Percentiles rank a stretch among this genome's conserved stretches.
These are phyloP conservation scores for Podospora pseudoanserina DNA, from an alignment of 495 filamentous ascomycete genomes.

Conservation along the genomic window DNA sequence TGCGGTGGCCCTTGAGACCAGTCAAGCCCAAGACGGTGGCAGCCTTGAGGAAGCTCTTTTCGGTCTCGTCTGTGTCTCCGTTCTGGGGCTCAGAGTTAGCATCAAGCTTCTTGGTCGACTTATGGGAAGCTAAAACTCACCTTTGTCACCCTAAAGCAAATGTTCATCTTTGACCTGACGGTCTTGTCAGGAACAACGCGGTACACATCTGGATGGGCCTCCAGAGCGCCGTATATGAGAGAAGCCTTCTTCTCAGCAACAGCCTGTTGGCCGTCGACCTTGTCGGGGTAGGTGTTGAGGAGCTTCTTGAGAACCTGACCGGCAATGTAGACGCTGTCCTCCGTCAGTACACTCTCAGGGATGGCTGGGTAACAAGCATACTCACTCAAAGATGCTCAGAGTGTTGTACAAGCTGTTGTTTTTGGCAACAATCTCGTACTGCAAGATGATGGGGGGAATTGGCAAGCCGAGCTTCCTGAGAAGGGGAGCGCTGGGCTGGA, in stretches of 20 bases:
- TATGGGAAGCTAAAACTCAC: conserved; percentile 23
- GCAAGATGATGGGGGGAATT: conserved; percentile 70
- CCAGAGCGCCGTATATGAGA: conserved; percentile 69
- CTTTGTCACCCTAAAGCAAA: conserved; percentile 73
- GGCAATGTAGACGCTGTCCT: conserved; percentile 69
- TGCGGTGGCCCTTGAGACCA: conserved; percentile 79
- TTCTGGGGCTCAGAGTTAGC: conserved; percentile 30
- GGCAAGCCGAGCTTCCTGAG: conserved; percentile 73
- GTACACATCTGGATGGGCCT: conserved; percentile 66
- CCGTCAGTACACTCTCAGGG: conserved; percentile 10
- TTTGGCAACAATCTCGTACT: conserved; percentile 77
- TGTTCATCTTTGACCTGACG: conserved; percentile 82
- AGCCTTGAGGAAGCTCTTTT: conserved; percentile 75
- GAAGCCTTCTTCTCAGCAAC: conserved; percentile 67
- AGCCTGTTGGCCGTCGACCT: conserved; percentile 67
- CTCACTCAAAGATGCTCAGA: conserved; percentile 80
- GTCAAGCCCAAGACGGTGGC: conserved; percentile 59
- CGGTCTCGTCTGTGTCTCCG: conserved; percentile 55
- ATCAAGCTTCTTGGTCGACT: background rate
- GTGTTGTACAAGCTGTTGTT: conserved; percentile 94
- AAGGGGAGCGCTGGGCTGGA: conserved; percentile 56
- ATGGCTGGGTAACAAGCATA: background rate
- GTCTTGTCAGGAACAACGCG: conserved; percentile 67
- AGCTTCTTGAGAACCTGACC: conserved; percentile 75
- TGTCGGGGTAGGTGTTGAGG: conserved; percentile 55